Evolutionary conservation across 352 stramenopile genomes (phyloP), one percentile per base, ranked within the genome.

Genomic region (Plasmopara muralis): DNA sequence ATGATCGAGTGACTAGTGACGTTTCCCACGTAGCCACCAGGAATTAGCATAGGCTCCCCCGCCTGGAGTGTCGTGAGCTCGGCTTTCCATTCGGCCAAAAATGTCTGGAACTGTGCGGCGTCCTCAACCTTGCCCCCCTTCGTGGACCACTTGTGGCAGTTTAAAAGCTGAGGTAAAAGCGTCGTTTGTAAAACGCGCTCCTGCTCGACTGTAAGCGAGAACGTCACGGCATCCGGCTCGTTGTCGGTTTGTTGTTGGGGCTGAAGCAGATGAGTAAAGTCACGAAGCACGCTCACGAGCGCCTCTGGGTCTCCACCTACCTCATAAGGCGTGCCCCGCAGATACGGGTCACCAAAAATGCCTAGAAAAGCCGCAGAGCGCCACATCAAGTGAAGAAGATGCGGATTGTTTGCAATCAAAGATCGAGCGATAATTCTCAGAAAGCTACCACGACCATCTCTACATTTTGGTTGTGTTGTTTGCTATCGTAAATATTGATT

Each of bases 21-120:
- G 47, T 81, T 93, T 47, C 79, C 75, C n/a, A 87, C 70, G 42
- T 83, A 96, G 8, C 86, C 86, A 12, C 80, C 81, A 10, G 86
- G 84, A 9, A 94, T 50, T 10, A 94, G 57, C 38, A 87, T 58
- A 5, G 77, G 59, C 33, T 85, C 52, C 10, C 64, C 64, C 0
- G 68, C 25, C 35, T 79, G 38, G 31, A 93, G 54, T 14, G 59
- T 50, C 7, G 20, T 7, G 15, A 95, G 47, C 33, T 76, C 70
- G n/a, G 53, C 58, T 38, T 87, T 87, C 79, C 81, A 93, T 43
- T 85, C 76, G 12, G 58, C 50, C 43, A 95, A 29, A 44, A 89
- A 89, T 14, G 49, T 53, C 55, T 89, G 74, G 25, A 90, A 69
- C 50, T 85, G 72, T 47, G 66, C 70, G 14, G 79, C 64, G 42